Evolutionary conservation across 2,329 filamentous ascomycete species (phyloP), one percentile per base, ranked within the genome.

Genomic region (Geosmithia flava): DNA sequence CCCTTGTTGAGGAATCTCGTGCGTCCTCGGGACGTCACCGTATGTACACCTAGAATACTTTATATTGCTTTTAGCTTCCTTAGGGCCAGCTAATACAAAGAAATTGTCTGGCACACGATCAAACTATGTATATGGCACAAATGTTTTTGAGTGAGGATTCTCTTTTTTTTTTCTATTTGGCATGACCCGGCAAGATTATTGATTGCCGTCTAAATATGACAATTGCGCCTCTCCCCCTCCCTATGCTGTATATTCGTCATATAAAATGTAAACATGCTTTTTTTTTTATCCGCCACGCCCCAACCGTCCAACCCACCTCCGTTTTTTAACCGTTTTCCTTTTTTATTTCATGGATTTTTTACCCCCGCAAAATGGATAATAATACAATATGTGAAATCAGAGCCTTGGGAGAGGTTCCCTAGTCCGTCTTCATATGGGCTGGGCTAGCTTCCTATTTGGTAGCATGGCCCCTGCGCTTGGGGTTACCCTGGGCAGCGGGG

Each of bases 391-490:
- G 23, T 27, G 23, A 27, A 27, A 27, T 27, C 23, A 37, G 33
- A 37, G 33, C 15, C 6, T 37, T 37, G 33, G 10, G 11, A 16
- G 33, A 37, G 11, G 33, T 11, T 37, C 33, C 33, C 11, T 20
- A 43, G 42, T 30, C 20, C 45, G 48, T 29, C 20, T 42, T 37
- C 43, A 30, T n/a, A n/a, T 47, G 37, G 27, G 23, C 15, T 47
- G 49, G 11, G 43, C 45, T 29, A 47, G 48, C 19, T 53, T 47
- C 15, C 42, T 19, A 43, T 20, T 43, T 46, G 44, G 33, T 13
- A 16, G 33, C 33, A 16, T 13, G 46, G 20, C 74, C 72, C 46
- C 76, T 65, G 51, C 71, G 67, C 65, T 80, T 81, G 11, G 76
- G 76, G 53, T 78, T 79, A 53, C 68, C 70, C 27, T 73, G 70